Percentiles rank a stretch among this genome's conserved stretches.
Evolutionary conservation across 192 early-diverging fungal species (phyloP).

Genomic region (Coemansia sp.): DNA sequence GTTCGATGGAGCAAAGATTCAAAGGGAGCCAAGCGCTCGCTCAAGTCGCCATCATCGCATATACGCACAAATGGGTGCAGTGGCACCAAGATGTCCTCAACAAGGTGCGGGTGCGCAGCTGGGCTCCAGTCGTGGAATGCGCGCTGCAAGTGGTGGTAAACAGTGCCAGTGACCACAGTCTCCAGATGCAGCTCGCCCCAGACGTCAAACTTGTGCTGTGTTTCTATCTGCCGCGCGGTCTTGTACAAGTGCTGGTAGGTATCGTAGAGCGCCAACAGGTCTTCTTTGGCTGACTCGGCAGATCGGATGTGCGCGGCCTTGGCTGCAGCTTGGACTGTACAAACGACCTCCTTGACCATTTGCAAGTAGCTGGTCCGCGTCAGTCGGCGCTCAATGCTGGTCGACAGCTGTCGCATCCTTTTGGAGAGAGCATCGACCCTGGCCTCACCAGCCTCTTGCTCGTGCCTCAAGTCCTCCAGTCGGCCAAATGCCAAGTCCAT

Average conservation of each 20-base stretch:
- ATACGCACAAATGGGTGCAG: constrained; percentile 11
- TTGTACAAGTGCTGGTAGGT: constrained; percentile 14
- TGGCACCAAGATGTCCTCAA: constrained; percentile 19
- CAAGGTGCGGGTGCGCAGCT: constrained; percentile 1
- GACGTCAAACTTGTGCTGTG: constrained; percentile 24
- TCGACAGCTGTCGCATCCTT: constrained; percentile 13
- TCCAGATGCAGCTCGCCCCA: constrained; percentile 49
- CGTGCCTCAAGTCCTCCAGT: constrained; percentile 30
- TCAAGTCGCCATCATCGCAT: not conserved
- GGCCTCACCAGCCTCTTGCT: constrained; percentile 7
- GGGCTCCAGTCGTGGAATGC: constrained; percentile 33
- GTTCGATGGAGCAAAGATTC: constrained; percentile 36
- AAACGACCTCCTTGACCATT: constrained; percentile 14
- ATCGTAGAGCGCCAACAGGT: constrained; percentile 12
- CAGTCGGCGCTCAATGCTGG: constrained; percentile 9
- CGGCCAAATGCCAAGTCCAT: constrained; percentile 38
- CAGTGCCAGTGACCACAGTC: constrained; percentile 18
- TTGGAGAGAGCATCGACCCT: not conserved
- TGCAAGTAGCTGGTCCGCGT: constrained; percentile 22
- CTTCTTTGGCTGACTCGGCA: not conserved
- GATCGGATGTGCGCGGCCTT: not conserved
- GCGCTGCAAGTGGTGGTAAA: constrained; percentile 9
- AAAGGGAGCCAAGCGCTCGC: constrained; percentile 28
- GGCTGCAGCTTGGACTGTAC: constrained; percentile 3
- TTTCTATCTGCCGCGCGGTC: constrained; percentile 7